Percentiles rank a stretch among this genome's conserved stretches.
Evolutionary conservation across 306 rosid genomes (phyloP).

Genomic region (Vigna mungo): DNA sequence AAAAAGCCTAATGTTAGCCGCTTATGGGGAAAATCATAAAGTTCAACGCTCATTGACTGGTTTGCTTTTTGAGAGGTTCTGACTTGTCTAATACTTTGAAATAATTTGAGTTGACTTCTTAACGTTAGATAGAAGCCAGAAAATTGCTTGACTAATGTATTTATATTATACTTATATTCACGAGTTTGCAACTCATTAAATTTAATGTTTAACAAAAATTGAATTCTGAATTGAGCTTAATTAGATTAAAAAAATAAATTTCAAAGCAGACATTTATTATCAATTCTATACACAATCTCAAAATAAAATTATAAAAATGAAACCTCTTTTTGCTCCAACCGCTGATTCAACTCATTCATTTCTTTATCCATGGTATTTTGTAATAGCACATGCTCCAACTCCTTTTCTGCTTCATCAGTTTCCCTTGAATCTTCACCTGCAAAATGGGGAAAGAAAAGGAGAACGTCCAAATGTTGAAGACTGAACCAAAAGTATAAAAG

Average conservation of each 20-base stretch:
- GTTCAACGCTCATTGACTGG: not conserved
- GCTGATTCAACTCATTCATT: conserved; percentile 75
- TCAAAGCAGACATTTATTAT: conserved; percentile 2
- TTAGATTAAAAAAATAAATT: conserved; percentile 14
- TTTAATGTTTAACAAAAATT: not conserved
- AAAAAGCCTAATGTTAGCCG: conserved; percentile 13
- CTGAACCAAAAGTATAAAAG: conserved; percentile 29
- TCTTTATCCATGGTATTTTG: conserved; percentile 78
- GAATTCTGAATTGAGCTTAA: not conserved
- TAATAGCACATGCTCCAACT: conserved; percentile 72
- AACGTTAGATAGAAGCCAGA: conserved; percentile 7
- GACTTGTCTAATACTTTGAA: conserved; percentile 16
- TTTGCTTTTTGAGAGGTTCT: conserved; percentile 15
- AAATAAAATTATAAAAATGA: conserved; percentile 33
- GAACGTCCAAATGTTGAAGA: conserved; percentile 41
- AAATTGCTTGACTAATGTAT: conserved; percentile 1
- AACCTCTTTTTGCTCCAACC: conserved; percentile 90
- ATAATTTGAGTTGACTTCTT: not conserved
- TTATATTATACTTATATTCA: conserved; percentile 10
- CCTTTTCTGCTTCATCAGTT: conserved; percentile 66
- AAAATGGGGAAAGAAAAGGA: conserved; percentile 28
- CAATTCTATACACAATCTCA: conserved; percentile 9
- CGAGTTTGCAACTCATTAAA: conserved; percentile 14
- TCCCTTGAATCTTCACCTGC: conserved; percentile 64
- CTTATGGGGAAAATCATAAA: conserved; percentile 1